Percentiles rank a stretch among this genome's conserved stretches.
Evolutionary conservation across 2,329 filamentous ascomycete species (phyloP).

Genomic region (Arthrobotrys sphaeroides): DNA sequence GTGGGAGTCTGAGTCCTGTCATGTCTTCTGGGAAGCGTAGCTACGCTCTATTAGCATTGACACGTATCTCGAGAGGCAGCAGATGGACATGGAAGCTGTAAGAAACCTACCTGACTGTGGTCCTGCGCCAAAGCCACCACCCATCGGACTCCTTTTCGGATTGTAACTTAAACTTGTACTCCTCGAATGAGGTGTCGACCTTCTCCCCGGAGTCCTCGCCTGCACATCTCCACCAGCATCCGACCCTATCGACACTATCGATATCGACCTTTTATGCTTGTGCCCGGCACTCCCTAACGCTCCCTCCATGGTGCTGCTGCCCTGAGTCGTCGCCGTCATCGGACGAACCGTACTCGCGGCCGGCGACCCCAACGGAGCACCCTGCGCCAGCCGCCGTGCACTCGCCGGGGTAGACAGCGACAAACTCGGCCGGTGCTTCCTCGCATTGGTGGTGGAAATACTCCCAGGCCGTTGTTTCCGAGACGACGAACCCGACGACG

Average conservation of each 20-base stretch:
- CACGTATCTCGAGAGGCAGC: neutral
- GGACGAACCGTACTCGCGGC: constrained; percentile 52
- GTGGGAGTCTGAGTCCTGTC: constrained; percentile 25
- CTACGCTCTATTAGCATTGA: constrained; percentile 25
- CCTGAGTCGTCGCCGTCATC: constrained; percentile 46
- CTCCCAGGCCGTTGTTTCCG: constrained; percentile 59
- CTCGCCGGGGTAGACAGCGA: constrained; percentile 66
- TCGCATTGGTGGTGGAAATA: constrained; percentile 60
- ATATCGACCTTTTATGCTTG: constrained; percentile 78
- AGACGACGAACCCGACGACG: constrained; percentile 38
- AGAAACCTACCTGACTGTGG: constrained; percentile 39
- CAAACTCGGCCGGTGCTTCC: constrained; percentile 74
- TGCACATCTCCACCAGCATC: constrained; percentile 56
- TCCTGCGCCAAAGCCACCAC: constrained; percentile 16
- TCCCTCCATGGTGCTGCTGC: constrained; percentile 35
- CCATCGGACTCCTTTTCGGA: constrained; percentile 48
- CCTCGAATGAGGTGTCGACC: constrained; percentile 49
- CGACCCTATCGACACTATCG: constrained; percentile 80
- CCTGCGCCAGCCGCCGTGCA: constrained; percentile 8
- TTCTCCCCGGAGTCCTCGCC: constrained; percentile 35
- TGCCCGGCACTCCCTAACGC: constrained; percentile 62
- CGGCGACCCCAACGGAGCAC: constrained; percentile 36
- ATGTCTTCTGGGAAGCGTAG: constrained; percentile 29
- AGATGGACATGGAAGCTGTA: neutral
- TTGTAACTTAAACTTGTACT: constrained; percentile 49